Evolutionary conservation across 345 rosid species (phyloP), one percentile per base, ranked within the genome.

Genomic region (Aurinia saxatilis): DNA sequence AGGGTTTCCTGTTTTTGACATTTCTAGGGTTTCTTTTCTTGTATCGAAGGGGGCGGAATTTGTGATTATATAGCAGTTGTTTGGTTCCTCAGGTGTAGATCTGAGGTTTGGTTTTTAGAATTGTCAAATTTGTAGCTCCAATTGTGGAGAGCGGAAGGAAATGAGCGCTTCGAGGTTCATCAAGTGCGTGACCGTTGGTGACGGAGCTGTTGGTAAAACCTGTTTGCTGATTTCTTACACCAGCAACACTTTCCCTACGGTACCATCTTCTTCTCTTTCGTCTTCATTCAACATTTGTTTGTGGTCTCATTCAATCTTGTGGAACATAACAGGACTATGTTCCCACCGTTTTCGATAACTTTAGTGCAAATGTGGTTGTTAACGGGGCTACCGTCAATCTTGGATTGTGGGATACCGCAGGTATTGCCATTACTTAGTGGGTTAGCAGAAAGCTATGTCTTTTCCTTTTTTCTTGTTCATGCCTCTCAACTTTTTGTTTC

Each of bases 321-420:
- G 34, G 54, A 1, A 21, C n/a, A 5, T 0, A 70, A 73, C 86
- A 89, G 95, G 93, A 89, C 56, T 89, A 92, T 19, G 96, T 92
- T 33, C 97, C 95, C 0, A 89, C 97, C 13, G 97, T 89, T 30
- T 89, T 87, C 38, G 98, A 89, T 80, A 92, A 92, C 77, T 92
- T 92, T 68, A 92, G 97, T 37, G 95, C 98, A 3, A 89, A 89
- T 81, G 95, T 87, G 36, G 90, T 85, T 33, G 98, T 92, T 70
- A 84, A 92, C 41, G 95, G 98, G 10, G 63, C 57, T 66, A 89
- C 96, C 27, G 85, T 92, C 27, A 92, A 92, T 65, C 75, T 92
- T 45, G 97, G 95, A 12, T 68, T 89, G 59, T 92, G 98, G 98
- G 98, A 92, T 80, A 87, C 98, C 25, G 95, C 93, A 14, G 96